Evolutionary conservation across 2,329 filamentous ascomycete genomes (phyloP), one percentile per base, ranked within the genome.

Genomic region (Sporothrix euskadiensis): DNA sequence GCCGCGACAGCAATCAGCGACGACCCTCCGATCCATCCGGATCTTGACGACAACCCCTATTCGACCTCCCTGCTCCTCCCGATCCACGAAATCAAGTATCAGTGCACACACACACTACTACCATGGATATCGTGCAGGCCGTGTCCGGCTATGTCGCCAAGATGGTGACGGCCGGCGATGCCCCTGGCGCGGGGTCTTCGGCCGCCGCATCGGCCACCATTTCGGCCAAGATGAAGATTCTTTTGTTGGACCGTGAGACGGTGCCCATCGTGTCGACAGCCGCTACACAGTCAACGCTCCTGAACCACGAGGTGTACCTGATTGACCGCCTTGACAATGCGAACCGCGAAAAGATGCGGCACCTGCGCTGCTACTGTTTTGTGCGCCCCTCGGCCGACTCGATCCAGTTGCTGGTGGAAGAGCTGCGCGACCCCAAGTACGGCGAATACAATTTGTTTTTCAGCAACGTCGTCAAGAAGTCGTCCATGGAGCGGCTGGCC

Each of bases 401-500:
- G 5, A 94, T 98, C 79, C 94, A 99, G 80, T 89, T 92, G 75
- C 88, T 99, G 71, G 95, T 99, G 77, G 96, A 99, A 79, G 96
- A 99, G 84, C 87, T 99, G 73, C 89, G 96, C 75, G 95, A 98
- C 69, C 97, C 96, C 4, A 98, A 94, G 81, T 99, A 99, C 78
- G 95, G 96, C 76, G 96, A 99, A 84, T 99, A 99, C 83, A 90
- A 97, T 80, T 88, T 99, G 73, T 98, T 97, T 82, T 97, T 99
- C 82, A 98, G 94, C 85, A 99, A 99, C 81, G 92, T 99, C 74
- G 91, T 96, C 79, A 97, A 97, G 82, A 99, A 99, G 83, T 98
- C 96, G 1, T 93, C 95, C 0, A 86, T 99, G 32, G 96, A 99
- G 81, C 89, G 96, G 59, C 85, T 99, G 59, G 96, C 96, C 47